phyloP scores from a whole-genome alignment of 2,329 filamentous ascomycete species.

The Ophiostoma novo-ulmi region DNA sequence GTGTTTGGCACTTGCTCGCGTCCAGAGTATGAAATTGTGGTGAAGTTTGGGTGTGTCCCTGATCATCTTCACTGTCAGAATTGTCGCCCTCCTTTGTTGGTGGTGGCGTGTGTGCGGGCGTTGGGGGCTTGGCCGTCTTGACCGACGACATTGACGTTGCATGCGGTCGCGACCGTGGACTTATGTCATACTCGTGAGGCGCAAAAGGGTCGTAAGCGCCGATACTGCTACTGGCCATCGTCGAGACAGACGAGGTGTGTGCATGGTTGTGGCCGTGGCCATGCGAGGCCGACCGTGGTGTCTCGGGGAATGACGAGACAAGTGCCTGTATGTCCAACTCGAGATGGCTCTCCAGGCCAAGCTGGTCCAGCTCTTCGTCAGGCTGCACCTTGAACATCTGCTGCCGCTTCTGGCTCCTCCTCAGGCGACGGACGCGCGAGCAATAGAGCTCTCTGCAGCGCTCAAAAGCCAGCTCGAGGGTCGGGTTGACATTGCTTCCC shows the following conservation, averaged over 20 bases:
- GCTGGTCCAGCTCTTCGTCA: neutral
- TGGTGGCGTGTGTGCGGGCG: constrained; percentile 33
- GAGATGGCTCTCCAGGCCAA: neutral
- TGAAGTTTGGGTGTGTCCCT: constrained; percentile 26
- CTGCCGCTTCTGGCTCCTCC: neutral
- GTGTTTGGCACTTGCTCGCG: constrained; percentile 40
- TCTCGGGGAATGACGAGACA: constrained; percentile 17
- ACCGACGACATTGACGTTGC: constrained; percentile 5
- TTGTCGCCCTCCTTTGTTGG: constrained; percentile 28
- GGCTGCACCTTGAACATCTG: constrained; percentile 2
- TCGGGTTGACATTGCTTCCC: constrained; percentile 35
- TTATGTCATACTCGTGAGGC: constrained; percentile 21
- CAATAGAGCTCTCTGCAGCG: constrained; percentile 37
- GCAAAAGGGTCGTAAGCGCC: constrained; percentile 47
- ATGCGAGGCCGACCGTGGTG: constrained; percentile 14
- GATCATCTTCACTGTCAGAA: constrained; percentile 17
- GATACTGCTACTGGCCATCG: neutral
- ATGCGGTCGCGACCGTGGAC: neutral
- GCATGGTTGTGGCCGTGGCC: neutral
- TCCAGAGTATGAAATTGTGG: constrained; percentile 42
- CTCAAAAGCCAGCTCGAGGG: constrained; percentile 45
- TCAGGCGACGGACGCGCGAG: neutral
- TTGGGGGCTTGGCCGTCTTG: constrained; percentile 25
- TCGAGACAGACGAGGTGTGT: neutral
- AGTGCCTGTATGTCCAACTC: constrained; percentile 6